Evolutionary conservation across 257 asterid genomes (phyloP).

Genomic region (Ajuga chamaepitys): DNA sequence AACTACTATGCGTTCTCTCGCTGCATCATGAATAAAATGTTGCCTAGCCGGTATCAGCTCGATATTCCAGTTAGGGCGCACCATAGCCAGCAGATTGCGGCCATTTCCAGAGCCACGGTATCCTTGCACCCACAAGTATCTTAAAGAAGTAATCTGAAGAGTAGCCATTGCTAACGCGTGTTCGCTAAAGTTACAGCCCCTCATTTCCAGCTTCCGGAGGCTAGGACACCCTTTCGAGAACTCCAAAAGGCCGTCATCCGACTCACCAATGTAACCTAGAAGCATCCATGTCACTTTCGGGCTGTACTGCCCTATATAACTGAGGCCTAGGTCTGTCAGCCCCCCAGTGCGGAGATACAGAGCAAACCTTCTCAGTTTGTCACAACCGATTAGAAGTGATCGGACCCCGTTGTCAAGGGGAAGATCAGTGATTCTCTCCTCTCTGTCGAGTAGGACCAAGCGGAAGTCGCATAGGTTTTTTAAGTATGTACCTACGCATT

Average conservation of each 20-base stretch:
- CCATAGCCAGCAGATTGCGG: slow-evolving; percentile 47
- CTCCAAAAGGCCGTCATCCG: slow-evolving; percentile 65
- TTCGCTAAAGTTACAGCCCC: slow-evolving; percentile 80
- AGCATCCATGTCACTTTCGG: slow-evolving; percentile 83
- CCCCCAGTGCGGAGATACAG: slow-evolving; percentile 72
- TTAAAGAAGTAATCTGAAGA: slow-evolving; percentile 38
- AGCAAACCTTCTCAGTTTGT: slow-evolving; percentile 65
- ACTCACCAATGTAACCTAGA: slow-evolving; percentile 71
- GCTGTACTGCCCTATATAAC: slow-evolving; percentile 65
- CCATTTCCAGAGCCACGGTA: slow-evolving; percentile 40
- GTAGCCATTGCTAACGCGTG: slow-evolving; percentile 54
- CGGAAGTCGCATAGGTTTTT: slow-evolving; percentile 66
- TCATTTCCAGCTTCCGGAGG: slow-evolving; percentile 66
- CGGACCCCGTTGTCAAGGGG: slow-evolving; percentile 84
- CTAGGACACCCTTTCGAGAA: slow-evolving; percentile 81
- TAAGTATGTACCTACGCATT: slow-evolving; percentile 42
- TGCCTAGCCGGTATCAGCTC: slow-evolving; percentile 68
- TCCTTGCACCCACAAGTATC: slow-evolving; percentile 94
- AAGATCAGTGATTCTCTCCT: slow-evolving; percentile 52
- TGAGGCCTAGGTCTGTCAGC: slow-evolving; percentile 61
- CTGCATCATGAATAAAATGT: slow-evolving; percentile 17
- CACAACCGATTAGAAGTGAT: slow-evolving; percentile 53
- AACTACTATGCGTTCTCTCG: slow-evolving; percentile 9
- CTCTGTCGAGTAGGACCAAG: slow-evolving; percentile 64
- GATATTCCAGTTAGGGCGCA: slow-evolving; percentile 64